Conservation (phyloP, 805 yeast species). For the Grigorovia transvaalensis region DNA sequence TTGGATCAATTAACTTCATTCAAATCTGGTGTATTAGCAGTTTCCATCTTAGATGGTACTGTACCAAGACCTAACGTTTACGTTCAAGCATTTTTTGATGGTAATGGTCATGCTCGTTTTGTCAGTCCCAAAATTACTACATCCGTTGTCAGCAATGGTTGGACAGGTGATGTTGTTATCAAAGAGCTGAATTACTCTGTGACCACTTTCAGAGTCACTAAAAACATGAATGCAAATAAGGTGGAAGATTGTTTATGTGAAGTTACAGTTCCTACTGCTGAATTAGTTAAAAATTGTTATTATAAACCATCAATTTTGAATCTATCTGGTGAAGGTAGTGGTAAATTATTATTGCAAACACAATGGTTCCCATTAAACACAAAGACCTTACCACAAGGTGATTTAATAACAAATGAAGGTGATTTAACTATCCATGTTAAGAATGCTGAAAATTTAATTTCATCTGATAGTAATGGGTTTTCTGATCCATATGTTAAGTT, state of each 20-base stretch:
- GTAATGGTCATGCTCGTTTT: slow-evolving; percentile 54
- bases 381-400: slow-evolving; percentile 56
- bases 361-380: slow-evolving; percentile 73
- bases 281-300: slow-evolving; percentile 56
- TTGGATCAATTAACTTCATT: slow-evolving; percentile 47
- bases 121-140: slow-evolving; percentile 40
- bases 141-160: slow-evolving; percentile 29
- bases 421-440: slow-evolving; percentile 48
- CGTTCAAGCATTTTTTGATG: slow-evolving; percentile 71
- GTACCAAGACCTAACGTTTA: slow-evolving; percentile 46
- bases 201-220: slow-evolving; percentile 50
- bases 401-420: slow-evolving; percentile 70
- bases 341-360: slow-evolving; percentile 46
- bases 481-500: slow-evolving; percentile 84
- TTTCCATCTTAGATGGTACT: slow-evolving; percentile 51
- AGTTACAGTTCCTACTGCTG: slow-evolving; percentile 52
- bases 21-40: slow-evolving; percentile 68
- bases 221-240: slow-evolving; percentile 44
- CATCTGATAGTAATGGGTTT: slow-evolving; percentile 88
- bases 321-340: slow-evolving; percentile 42
- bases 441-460: slow-evolving; percentile 56
- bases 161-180: slow-evolving; percentile 64
- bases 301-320: slow-evolving; percentile 47
- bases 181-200: slow-evolving; percentile 71
- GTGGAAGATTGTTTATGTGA: slow-evolving; percentile 51